Conservation (phyloP, 1,284 basidiomycete species). For the Microbotryomycetes sp. region DNA sequence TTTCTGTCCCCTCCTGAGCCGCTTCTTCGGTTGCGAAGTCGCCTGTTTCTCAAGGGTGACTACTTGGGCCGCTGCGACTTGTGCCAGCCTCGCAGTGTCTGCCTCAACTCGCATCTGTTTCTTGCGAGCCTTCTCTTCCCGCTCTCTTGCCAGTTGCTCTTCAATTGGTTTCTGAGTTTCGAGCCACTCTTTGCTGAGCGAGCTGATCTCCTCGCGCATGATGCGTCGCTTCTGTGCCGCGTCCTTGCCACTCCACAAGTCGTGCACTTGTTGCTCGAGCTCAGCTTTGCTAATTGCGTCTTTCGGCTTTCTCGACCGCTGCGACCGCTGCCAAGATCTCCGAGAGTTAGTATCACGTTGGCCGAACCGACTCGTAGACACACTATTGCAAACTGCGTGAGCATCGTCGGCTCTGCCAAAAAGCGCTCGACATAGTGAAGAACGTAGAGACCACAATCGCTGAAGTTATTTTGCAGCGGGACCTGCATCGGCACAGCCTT, state of each 20-base stretch:
- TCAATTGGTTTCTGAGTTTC: slow-evolving; percentile 32
- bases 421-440: slow-evolving; percentile 71
- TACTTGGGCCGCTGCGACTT: too few species aligned
- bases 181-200: slow-evolving; percentile 22
- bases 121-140: slow-evolving; percentile 36
- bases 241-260: slow-evolving; percentile 3
- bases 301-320: background rate
- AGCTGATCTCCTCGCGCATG: slow-evolving; percentile 17
- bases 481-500: slow-evolving; percentile 46
- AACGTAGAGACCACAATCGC: slow-evolving; percentile 77
- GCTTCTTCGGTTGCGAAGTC: too few species aligned
- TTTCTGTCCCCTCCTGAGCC: too few species aligned
- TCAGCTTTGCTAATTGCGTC: background rate
- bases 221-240: slow-evolving; percentile 4
- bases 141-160: slow-evolving; percentile 33
- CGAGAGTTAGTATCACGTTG: too few species aligned
- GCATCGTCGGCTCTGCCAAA: slow-evolving; percentile 51
- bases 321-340: background rate
- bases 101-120: slow-evolving; percentile 35
- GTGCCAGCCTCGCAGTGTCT: too few species aligned
- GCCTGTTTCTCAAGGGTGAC: too few species aligned
- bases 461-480: slow-evolving; percentile 71
- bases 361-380: background rate
- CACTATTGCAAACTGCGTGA: slow-evolving; percentile 28
- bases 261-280: background rate